A percentile compares a stretch with the other conserved stretches of the same genome.
Conservation (phyloP, 768 basidiomycete species). For the Suillus alpinus region DNA sequence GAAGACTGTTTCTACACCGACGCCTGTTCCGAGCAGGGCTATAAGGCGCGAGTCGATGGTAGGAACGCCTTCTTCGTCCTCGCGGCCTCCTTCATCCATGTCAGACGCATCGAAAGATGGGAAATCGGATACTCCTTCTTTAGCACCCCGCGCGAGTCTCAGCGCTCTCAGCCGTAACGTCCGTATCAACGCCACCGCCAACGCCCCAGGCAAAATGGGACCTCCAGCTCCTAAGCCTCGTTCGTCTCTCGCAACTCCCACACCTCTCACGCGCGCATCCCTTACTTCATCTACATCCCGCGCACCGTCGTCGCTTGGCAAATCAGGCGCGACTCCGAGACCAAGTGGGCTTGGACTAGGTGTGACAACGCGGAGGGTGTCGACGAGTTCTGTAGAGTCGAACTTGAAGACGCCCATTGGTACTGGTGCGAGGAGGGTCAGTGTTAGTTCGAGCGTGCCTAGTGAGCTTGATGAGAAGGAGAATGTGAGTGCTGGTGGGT, state of each 20-base stretch:
- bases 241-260: slow-evolving; percentile 37
- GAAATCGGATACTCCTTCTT: slow-evolving; percentile 33
- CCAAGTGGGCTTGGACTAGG: slow-evolving; percentile 11
- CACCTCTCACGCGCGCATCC: slow-evolving; percentile 22
- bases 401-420: slow-evolving; percentile 32
- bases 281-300: slow-evolving; percentile 14
- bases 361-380: slow-evolving; percentile 23
- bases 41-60: slow-evolving; percentile 52
- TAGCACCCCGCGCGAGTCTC: slow-evolving; percentile 22
- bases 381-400: slow-evolving; percentile 30
- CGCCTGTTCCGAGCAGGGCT: slow-evolving; percentile 4
- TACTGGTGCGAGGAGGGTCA: slow-evolving; percentile 27
- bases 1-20: neutral
- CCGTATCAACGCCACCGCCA: slow-evolving; percentile 38
- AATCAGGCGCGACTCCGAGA: slow-evolving; percentile 11
- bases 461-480: slow-evolving; percentile 60
- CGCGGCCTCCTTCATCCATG: slow-evolving; percentile 54
- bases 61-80: slow-evolving; percentile 50
- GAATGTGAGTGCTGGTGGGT: slow-evolving; percentile 32
- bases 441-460: slow-evolving; percentile 33
- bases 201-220: slow-evolving; percentile 40
- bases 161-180: slow-evolving; percentile 49
- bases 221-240: slow-evolving; percentile 41
- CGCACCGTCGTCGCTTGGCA: slow-evolving; percentile 31
- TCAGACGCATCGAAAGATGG: slow-evolving; percentile 49